These are phyloP conservation scores for Dactylellina sp. DNA, from an alignment of 2,329 filamentous ascomycete species.

Conservation along the genomic window DNA sequence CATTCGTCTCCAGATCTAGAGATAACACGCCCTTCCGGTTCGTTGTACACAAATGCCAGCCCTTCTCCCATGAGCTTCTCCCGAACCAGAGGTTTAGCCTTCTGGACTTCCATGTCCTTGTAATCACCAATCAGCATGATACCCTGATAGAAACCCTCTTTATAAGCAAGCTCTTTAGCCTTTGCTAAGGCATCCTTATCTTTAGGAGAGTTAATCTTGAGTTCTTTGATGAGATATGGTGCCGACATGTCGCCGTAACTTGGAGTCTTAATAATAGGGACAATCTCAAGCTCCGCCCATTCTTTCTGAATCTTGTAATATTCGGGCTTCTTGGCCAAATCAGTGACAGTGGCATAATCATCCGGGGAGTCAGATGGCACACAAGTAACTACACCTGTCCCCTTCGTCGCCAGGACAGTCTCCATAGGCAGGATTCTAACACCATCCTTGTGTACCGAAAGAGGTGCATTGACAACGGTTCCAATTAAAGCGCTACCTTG, in stretches of 20 bases:
- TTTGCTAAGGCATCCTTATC: slow-evolving; percentile 89
- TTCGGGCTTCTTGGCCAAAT: slow-evolving; percentile 92
- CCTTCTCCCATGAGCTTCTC: slow-evolving; percentile 79
- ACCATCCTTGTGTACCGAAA: slow-evolving; percentile 84
- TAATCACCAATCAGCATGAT: slow-evolving; percentile 88
- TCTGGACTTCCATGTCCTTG: slow-evolving; percentile 85
- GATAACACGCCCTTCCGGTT: slow-evolving; percentile 89
- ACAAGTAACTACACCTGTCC: slow-evolving; percentile 94
- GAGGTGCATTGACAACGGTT: slow-evolving; percentile 86
- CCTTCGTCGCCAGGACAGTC: slow-evolving; percentile 88
- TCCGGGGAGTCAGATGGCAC: slow-evolving; percentile 97
- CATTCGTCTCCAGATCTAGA: slow-evolving; percentile 92
- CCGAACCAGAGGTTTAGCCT: slow-evolving; percentile 86
- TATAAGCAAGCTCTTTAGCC: slow-evolving; percentile 96
- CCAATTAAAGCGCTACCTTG: slow-evolving; percentile 84
- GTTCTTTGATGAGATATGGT: slow-evolving; percentile 83
- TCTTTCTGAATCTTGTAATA: slow-evolving; percentile 97
- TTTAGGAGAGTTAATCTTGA: slow-evolving; percentile 97
- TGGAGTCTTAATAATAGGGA: slow-evolving; percentile 89
- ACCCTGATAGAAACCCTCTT: slow-evolving; percentile 96
- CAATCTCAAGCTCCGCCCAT: slow-evolving; percentile 90
- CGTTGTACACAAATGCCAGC: slow-evolving; percentile 89
- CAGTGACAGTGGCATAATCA: slow-evolving; percentile 88
- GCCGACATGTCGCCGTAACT: slow-evolving; percentile 87
- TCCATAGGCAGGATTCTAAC: slow-evolving; percentile 96